Conservation (phyloP, 2,329 filamentous ascomycete species). For the Talaromyces islandicus region DNA sequence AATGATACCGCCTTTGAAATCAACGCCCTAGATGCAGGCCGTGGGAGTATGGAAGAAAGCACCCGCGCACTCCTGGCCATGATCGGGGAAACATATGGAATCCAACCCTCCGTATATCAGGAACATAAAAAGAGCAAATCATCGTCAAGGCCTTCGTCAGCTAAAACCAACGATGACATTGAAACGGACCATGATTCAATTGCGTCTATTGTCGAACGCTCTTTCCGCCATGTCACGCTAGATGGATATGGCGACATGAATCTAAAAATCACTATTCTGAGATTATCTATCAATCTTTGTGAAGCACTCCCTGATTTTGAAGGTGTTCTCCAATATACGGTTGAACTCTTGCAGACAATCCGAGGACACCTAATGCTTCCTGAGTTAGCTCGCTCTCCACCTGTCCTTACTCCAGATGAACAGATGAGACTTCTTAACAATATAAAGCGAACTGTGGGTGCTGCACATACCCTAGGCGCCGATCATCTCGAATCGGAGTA, state of each 20-base stretch:
- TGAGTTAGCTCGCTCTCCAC: constrained; percentile 62
- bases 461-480: constrained; percentile 70
- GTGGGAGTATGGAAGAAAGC: constrained; percentile 37
- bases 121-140: constrained; percentile 25
- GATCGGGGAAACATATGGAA: constrained; percentile 35
- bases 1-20: constrained; percentile 47
- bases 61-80: constrained; percentile 32
- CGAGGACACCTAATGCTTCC: constrained; percentile 68
- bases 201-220: constrained; percentile 36
- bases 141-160: constrained; percentile 16
- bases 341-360: constrained; percentile 73
- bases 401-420: constrained; percentile 71
- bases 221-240: constrained; percentile 40
- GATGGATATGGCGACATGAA: constrained; percentile 66
- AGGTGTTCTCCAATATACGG: constrained; percentile 82
- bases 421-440: constrained; percentile 79
- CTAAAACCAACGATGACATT: constrained; percentile 8
- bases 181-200: constrained; percentile 23
- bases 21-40: constrained; percentile 36
- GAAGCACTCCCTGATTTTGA: constrained; percentile 89
- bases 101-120: constrained; percentile 30
- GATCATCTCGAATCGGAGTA: constrained; percentile 71
- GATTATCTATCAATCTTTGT: constrained; percentile 86
- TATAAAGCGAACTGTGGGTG: constrained; percentile 73
- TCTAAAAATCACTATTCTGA: constrained; percentile 79